phyloP scores from a whole-genome alignment of 352 stramenopile genomes.

The Pythium rishiriense region DNA sequence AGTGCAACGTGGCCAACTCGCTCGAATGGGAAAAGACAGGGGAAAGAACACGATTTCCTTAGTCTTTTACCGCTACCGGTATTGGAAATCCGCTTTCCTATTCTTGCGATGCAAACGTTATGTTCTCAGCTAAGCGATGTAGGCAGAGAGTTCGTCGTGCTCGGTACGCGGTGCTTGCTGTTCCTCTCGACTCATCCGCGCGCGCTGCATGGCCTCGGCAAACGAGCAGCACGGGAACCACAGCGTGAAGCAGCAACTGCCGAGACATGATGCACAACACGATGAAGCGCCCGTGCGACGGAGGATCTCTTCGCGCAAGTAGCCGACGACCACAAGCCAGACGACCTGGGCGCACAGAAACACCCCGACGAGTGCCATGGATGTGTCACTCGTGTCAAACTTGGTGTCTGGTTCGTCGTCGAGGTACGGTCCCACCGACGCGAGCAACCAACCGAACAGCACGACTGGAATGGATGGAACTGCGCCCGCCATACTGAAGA shows the following conservation, averaged over 20 bases:
- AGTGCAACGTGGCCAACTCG: no score
- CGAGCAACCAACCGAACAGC: no score
- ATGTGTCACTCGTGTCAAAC: background rate
- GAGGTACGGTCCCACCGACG: no score
- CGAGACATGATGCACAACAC: background rate
- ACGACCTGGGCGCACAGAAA: background rate
- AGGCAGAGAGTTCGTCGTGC: constrained; percentile 6
- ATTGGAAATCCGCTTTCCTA: no score
- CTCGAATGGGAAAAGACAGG: no score
- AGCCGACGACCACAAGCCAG: background rate
- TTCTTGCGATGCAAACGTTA: no score
- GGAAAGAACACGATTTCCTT: no score
- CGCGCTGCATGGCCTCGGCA: constrained; percentile 3
- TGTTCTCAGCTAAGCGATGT: background rate
- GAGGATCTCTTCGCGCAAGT: background rate
- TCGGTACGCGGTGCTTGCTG: no score
- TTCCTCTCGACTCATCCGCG: background rate
- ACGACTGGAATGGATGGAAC: no score
- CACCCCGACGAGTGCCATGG: background rate
- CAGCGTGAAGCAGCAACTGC: background rate
- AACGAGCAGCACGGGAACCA: constrained; percentile 4
- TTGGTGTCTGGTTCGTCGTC: background rate
- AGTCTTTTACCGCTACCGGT: no score
- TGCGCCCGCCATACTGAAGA: background rate
- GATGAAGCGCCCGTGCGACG: background rate